Percentiles rank a stretch among this genome's conserved stretches.
Conservation (phyloP, 73 alveolate species). For the Diophrys sp. region DNA sequence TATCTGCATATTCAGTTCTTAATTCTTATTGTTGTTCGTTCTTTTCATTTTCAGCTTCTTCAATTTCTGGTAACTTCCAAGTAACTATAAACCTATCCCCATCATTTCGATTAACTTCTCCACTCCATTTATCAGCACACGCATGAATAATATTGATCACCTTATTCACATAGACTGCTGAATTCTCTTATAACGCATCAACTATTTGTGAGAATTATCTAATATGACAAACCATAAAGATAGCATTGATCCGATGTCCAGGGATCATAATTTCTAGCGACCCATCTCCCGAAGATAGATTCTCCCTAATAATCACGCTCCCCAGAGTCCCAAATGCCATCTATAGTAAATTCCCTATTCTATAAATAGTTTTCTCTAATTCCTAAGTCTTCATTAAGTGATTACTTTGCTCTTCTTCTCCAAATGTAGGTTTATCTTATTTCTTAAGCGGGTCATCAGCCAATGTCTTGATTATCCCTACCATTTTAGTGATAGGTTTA, state of each 20-base stretch:
- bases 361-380: slow-evolving; percentile 60
- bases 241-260: slow-evolving; percentile 62
- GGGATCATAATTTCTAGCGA: slow-evolving; percentile 66
- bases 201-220: slow-evolving; percentile 43
- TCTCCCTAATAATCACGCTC: slow-evolving; percentile 55
- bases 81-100: slow-evolving; percentile 56
- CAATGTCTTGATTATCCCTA: slow-evolving; percentile 47
- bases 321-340: slow-evolving; percentile 70
- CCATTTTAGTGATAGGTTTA: slow-evolving; percentile 77
- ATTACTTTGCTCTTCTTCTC: slow-evolving; percentile 47
- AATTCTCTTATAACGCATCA: slow-evolving; percentile 57
- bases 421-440: slow-evolving; percentile 41
- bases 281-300: slow-evolving; percentile 46
- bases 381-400: slow-evolving; percentile 46
- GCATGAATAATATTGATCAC: slow-evolving; percentile 57
- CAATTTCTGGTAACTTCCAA: slow-evolving; percentile 72
- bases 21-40: slow-evolving; percentile 44
- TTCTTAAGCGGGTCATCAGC: slow-evolving; percentile 72
- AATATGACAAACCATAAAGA: slow-evolving; percentile 49
- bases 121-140: slow-evolving; percentile 64
- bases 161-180: slow-evolving; percentile 56
- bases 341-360: slow-evolving; percentile 66
- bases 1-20: slow-evolving; percentile 76
- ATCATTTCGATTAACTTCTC: slow-evolving; percentile 57
- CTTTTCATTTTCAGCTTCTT: slow-evolving; percentile 60